Base-by-base conservation (phyloP, 768 basidiomycete genomes). In the Lactarius sp. region DNA sequence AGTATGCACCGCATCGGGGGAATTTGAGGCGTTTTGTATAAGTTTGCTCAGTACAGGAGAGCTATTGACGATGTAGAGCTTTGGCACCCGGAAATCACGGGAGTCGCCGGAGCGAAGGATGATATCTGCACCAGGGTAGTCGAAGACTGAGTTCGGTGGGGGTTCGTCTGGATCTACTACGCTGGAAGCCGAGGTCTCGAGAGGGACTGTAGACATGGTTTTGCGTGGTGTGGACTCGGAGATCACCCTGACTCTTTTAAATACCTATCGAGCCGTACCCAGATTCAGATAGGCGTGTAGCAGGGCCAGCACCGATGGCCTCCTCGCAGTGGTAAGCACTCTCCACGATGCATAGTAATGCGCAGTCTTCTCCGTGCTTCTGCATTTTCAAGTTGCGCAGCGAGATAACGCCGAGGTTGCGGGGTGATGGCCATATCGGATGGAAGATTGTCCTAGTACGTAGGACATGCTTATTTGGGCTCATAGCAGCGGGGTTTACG, bases 21-120 rank as follows among this genome's bases (percentile, higher is more conserved):
- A 10, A 54, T 54, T 5, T 10, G 9, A 49, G 10, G 83, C 9
- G 93, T 92, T 67, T 91, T 94, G 70, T 14, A 62, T 34, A 1
- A 41, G 47, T 4, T 52, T 3, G 0, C 5, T 0, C 10, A 58
- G 57, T 6, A 50, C 34, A 0, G 47, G 57, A 42, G 57, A 58
- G 47, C 36, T 13, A 20, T 50, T 50, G n/a, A 18, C 14, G 22
- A 58, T 39, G 36, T 50, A 58, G 20, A 34, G 34, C 20, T 6
- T 49, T 37, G 46, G 36, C 22, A 58, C 47, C 2, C 34, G 33
- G 47, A 58, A 50, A 13, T 14, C 18, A 37, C 4, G 20, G n/a
- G 34, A 47, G 16, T 58, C 57, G 20, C 3, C 4, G 31, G 57
- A 58, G 12, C 46, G 57, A 36, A 58, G 46, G 9, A 50, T 58